A percentile compares a stretch with the other conserved stretches of the same genome.
Conservation (phyloP, 257 asterid genomes). For the Nicotiana benthamiana region DNA sequence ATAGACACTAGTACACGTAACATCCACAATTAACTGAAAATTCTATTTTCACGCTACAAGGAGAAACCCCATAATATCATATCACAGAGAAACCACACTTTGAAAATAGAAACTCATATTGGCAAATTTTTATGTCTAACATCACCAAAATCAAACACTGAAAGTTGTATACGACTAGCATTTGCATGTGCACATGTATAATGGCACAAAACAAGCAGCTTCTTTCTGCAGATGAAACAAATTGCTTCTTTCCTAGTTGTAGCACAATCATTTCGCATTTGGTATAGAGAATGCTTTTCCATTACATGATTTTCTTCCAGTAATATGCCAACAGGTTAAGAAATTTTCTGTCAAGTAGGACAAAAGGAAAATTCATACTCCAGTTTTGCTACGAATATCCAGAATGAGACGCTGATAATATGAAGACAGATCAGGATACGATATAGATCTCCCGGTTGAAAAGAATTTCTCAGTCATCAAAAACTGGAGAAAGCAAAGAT, state of each 20-base stretch:
- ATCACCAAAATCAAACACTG: no score
- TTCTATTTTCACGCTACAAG: not conserved
- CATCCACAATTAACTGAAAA: not conserved
- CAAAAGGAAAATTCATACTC: not conserved
- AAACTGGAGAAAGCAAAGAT: constrained; percentile 26
- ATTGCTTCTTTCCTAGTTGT: not conserved
- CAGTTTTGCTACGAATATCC: not conserved
- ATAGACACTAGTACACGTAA: not conserved
- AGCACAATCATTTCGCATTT: not conserved
- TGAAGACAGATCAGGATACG: not conserved
- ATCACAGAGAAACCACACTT: not conserved
- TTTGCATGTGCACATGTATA: no score
- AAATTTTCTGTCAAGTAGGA: not conserved
- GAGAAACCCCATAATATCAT: not conserved
- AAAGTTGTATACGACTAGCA: no score
- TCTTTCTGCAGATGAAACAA: not conserved
- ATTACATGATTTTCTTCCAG: not conserved
- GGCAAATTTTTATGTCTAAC: not conserved
- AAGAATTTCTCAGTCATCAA: not conserved
- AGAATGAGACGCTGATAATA: not conserved
- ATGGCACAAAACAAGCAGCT: no score
- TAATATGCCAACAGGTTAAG: not conserved
- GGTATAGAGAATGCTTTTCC: not conserved
- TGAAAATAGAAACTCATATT: not conserved
- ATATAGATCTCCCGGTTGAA: not conserved